Conservation (phyloP, 139 green algal genomes). For the Chlorella sp. region DNA sequence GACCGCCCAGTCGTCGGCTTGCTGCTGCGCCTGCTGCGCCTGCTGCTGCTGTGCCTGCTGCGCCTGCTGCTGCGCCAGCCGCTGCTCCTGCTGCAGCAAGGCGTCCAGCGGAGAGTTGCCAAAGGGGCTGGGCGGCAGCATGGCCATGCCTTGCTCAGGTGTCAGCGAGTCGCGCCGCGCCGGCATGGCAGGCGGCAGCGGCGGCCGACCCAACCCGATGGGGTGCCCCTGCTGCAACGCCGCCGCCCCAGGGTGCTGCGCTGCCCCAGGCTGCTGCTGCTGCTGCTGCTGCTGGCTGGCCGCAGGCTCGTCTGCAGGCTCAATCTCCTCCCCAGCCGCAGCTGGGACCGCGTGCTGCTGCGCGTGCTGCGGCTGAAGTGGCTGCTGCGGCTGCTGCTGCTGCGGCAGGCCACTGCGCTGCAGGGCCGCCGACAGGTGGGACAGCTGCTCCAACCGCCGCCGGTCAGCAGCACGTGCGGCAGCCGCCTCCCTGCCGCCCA, state of each 20-base stretch:
- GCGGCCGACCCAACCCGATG: background rate
- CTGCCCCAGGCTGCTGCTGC: background rate
- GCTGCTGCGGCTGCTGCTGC: no score
- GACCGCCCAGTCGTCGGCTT: background rate
- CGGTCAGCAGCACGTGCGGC: background rate
- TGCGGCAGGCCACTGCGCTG: background rate
- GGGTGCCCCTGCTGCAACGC: background rate
- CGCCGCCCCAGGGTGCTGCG: background rate
- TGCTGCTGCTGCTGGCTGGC: background rate
- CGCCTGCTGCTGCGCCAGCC: no score
- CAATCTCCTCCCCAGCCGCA: no score
- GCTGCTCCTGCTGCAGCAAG: background rate
- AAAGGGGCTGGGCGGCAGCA: constrained; percentile 8
- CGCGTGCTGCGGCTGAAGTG: no score
- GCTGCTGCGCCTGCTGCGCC: background rate
- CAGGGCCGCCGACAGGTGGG: background rate
- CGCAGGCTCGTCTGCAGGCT: no score
- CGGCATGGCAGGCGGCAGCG: no score
- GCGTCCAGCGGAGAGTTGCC: background rate
- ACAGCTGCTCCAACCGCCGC: background rate
- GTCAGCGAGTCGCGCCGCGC: background rate
- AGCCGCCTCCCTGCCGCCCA: background rate
- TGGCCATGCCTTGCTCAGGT: background rate
- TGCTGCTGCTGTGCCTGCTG: background rate
- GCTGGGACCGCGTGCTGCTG: no score